Percentiles rank a stretch among this genome's conserved stretches.
Conservation (phyloP, 1,284 basidiomycete genomes). For the Ustilago curta region DNA sequence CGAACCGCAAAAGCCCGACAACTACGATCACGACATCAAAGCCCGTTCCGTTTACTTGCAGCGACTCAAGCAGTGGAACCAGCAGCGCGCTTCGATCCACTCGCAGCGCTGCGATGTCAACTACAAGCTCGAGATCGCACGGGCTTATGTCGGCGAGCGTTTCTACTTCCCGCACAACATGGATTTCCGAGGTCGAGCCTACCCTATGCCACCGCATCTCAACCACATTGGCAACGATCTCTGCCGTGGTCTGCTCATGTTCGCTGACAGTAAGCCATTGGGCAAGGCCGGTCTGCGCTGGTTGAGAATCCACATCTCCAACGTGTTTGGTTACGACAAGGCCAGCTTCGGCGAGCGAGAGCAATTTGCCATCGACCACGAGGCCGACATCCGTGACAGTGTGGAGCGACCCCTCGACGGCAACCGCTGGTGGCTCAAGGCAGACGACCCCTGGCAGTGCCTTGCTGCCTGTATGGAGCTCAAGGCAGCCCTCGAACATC, state of each 20-base stretch:
- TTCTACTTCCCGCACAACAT: conserved; percentile 97
- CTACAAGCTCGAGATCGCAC: conserved; percentile 96
- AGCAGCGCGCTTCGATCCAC: conserved; percentile 72
- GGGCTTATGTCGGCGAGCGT: conserved; percentile 85
- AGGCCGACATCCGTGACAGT: conserved; percentile 84
- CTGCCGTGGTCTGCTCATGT: conserved; percentile 86
- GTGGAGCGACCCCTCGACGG: conserved; percentile 74
- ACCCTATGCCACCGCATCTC: conserved; percentile 94
- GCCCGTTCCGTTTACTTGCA: conserved; percentile 76
- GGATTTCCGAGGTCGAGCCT: conserved; percentile 97
- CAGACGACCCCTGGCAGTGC: conserved; percentile 98
- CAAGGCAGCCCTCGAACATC: conserved; percentile 75
- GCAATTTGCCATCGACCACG: conserved; percentile 79
- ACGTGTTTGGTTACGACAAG: conserved; percentile 94
- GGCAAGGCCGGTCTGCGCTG: conserved; percentile 83
- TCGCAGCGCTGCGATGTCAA: conserved; percentile 92
- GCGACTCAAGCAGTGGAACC: conserved; percentile 74
- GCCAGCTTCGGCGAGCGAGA: conserved; percentile 91
- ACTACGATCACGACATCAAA: conserved; percentile 78
- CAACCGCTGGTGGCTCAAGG: conserved; percentile 77
- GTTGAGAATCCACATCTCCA: conserved; percentile 93
- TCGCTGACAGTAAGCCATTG: conserved; percentile 83
- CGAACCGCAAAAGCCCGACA: conserved; percentile 76
- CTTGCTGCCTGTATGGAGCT: conserved; percentile 92
- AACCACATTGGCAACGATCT: conserved; percentile 97